Evolutionary conservation across 768 basidiomycete species (phyloP).

Genomic region (Trametes cingulata): DNA sequence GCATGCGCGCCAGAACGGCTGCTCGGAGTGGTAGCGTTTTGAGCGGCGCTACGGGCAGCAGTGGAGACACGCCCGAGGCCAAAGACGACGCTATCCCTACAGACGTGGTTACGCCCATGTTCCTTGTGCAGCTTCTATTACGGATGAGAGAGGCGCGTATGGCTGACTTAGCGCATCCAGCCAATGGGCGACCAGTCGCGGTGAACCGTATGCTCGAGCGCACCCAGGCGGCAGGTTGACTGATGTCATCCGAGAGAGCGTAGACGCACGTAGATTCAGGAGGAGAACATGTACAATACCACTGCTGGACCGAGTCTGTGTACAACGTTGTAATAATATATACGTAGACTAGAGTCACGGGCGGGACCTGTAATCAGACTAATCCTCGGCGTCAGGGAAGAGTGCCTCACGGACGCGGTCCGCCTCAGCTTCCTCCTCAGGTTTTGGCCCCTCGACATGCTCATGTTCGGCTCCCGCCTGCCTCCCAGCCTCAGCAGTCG

Average conservation of each 20-base stretch:
- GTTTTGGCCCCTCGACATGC: slow-evolving; percentile 30
- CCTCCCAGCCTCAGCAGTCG: not conserved
- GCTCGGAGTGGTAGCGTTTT: slow-evolving; percentile 29
- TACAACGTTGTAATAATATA: slow-evolving; percentile 11
- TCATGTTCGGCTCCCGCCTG: not conserved
- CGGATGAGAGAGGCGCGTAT: slow-evolving; percentile 69
- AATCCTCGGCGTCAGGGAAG: slow-evolving; percentile 32
- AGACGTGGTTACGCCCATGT: slow-evolving; percentile 53
- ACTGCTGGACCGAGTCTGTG: slow-evolving; percentile 2
- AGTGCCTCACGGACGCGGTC: slow-evolving; percentile 39
- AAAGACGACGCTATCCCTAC: slow-evolving; percentile 19
- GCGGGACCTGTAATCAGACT: not conserved
- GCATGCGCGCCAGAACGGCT: slow-evolving; percentile 24
- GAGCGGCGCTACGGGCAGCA: slow-evolving; percentile 30
- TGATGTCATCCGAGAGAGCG: no score
- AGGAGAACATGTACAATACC: slow-evolving; percentile 1
- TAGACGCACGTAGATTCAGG: no score
- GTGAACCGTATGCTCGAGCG: slow-evolving; percentile 77
- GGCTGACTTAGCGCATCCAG: slow-evolving; percentile 54
- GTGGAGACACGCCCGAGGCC: slow-evolving; percentile 31
- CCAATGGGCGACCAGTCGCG: slow-evolving; percentile 50
- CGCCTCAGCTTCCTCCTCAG: slow-evolving; percentile 37
- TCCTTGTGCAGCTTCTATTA: slow-evolving; percentile 56
- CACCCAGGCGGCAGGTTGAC: slow-evolving; percentile 49
- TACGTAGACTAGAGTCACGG: not conserved